phyloP scores from a whole-genome alignment of 371 early-diverging fungal species.

The Circinella minor region DNA sequence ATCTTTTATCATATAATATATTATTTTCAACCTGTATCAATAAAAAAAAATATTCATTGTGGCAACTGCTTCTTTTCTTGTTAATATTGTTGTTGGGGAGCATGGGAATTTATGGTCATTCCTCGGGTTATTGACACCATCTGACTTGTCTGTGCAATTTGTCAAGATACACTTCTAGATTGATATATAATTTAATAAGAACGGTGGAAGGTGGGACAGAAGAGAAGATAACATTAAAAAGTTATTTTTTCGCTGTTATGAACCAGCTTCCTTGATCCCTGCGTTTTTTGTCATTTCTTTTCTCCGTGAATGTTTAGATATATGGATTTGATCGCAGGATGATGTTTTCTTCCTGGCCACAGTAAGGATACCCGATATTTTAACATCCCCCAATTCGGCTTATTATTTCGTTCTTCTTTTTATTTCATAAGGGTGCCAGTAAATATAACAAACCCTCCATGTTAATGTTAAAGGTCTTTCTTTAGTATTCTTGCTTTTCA shows the following conservation, averaged over 20 bases:
- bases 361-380: neutral
- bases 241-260: too few species aligned
- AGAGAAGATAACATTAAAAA: neutral
- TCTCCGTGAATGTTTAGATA: slow-evolving; percentile 9
- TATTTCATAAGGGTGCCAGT: too few species aligned
- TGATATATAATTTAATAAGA: neutral
- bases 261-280: too few species aligned
- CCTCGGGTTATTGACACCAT: slow-evolving; percentile 6
- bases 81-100: neutral
- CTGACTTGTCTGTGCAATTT: slow-evolving; percentile 6
- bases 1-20: too few species aligned
- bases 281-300: neutral
- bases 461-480: too few species aligned
- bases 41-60: neutral
- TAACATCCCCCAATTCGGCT: neutral
- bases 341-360: neutral
- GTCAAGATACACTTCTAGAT: neutral
- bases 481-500: too few species aligned
- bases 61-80: neutral
- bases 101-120: neutral
- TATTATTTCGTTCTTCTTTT: neutral
- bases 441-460: too few species aligned
- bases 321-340: neutral
- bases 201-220: neutral
- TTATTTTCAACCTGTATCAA: neutral